These are phyloP conservation scores for Exophiala dermatitidis DNA, from an alignment of 2,329 filamentous ascomycete species.

Conservation along the genomic window DNA sequence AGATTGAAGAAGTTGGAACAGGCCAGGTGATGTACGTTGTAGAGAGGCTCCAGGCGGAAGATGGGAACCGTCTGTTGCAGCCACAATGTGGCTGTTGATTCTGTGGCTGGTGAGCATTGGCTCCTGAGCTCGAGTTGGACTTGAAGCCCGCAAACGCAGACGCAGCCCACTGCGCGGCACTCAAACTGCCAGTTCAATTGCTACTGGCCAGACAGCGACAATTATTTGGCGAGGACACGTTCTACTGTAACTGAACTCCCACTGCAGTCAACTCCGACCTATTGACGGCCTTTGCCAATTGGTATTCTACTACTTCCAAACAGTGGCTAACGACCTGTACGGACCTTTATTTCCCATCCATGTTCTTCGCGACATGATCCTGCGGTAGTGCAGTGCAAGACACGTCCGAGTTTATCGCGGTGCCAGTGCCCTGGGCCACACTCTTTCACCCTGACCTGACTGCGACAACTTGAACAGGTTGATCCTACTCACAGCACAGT, in stretches of 20 bases:
- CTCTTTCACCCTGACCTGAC: conserved; percentile 14
- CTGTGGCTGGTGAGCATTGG: neutral
- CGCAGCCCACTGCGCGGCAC: neutral
- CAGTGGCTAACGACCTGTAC: neutral
- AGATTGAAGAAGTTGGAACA: too few species aligned
- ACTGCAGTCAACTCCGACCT: conserved; percentile 10
- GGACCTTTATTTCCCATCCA: neutral
- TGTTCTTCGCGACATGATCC: conserved; percentile 21
- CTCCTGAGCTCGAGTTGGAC: neutral
- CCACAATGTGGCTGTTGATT: neutral
- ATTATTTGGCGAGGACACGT: conserved; percentile 16
- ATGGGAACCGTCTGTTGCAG: neutral
- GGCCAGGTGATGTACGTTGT: neutral
- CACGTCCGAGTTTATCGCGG: neutral
- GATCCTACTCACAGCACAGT: conserved; percentile 26
- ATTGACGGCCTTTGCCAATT: conserved; percentile 2
- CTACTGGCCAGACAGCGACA: neutral
- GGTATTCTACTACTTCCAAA: conserved; percentile 1
- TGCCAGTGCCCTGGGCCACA: conserved; percentile 9
- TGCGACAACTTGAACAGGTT: neutral
- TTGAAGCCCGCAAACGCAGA: neutral
- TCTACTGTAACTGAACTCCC: neutral
- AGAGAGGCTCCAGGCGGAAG: neutral
- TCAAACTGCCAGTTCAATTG: neutral
- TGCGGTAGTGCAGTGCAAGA: conserved; percentile 20